phyloP scores from a whole-genome alignment of 768 basidiomycete species.

The Postia placenta region DNA sequence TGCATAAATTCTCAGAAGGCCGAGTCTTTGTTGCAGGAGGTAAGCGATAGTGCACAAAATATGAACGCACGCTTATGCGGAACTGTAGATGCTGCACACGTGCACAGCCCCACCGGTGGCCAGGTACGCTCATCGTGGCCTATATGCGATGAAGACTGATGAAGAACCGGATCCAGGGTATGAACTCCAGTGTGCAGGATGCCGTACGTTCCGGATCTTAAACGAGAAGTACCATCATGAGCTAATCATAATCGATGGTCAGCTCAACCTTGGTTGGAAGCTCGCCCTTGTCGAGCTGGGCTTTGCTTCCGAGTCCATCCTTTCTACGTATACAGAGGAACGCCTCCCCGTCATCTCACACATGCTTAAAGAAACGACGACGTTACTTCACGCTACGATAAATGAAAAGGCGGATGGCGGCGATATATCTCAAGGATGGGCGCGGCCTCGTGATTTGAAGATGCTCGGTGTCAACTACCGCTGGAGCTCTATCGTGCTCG shows the following conservation, averaged over 20 bases:
- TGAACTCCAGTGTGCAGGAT: constrained; percentile 25
- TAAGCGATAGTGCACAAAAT: constrained; percentile 11
- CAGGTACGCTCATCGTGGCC: constrained; percentile 9
- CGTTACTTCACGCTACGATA: constrained; percentile 4
- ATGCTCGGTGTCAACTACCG: constrained; percentile 52
- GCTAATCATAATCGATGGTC: neutral
- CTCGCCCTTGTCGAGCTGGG: constrained; percentile 23
- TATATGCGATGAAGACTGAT: neutral
- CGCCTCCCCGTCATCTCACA: constrained; percentile 24
- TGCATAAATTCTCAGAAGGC: constrained; percentile 33
- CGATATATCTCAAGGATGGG: neutral
- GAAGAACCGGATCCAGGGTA: constrained; percentile 11
- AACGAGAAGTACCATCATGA: too few species aligned
- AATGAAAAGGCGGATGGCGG: neutral
- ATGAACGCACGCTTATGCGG: neutral
- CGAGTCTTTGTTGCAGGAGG: constrained; percentile 45
- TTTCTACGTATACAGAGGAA: constrained; percentile 18
- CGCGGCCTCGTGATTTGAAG: constrained; percentile 12
- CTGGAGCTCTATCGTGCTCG: constrained; percentile 41
- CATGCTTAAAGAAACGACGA: constrained; percentile 21
- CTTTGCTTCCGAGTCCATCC: constrained; percentile 17
- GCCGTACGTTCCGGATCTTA: too few species aligned
- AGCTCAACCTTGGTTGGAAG: constrained; percentile 27
- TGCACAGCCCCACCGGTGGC: constrained; percentile 37
- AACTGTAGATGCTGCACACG: constrained; percentile 40